A percentile compares a stretch with the other conserved stretches of the same genome.
Evolutionary conservation across 768 basidiomycete species (phyloP).

Genomic region (Tricholoma sp.): DNA sequence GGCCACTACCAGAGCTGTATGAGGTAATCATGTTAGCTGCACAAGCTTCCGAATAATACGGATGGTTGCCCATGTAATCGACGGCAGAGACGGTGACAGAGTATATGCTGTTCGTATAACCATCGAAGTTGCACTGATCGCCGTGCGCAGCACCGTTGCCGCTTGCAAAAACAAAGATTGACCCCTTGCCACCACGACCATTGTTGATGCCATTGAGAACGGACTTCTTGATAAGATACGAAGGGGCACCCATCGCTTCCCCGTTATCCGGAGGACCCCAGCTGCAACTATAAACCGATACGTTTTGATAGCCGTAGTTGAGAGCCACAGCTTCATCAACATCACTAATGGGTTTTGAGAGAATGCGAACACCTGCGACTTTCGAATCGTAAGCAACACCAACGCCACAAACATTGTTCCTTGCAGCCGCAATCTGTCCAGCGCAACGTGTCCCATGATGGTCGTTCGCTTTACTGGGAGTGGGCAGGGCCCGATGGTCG

Average conservation of each 20-base stretch:
- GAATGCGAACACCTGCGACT: slow-evolving; percentile 92
- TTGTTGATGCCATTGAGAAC: slow-evolving; percentile 90
- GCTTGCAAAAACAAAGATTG: slow-evolving; percentile 93
- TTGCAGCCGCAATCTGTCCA: slow-evolving; percentile 90
- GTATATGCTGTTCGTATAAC: slow-evolving; percentile 97
- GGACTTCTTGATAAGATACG: slow-evolving; percentile 86
- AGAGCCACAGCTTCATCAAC: slow-evolving; percentile 92
- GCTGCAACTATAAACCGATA: slow-evolving; percentile 90
- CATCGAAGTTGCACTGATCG: slow-evolving; percentile 99
- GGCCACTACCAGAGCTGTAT: slow-evolving; percentile 90
- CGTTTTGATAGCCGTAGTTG: slow-evolving; percentile 89
- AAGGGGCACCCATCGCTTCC: slow-evolving; percentile 88
- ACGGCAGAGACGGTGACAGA: slow-evolving; percentile 94
- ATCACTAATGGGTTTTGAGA: slow-evolving; percentile 91
- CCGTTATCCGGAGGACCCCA: slow-evolving; percentile 99
- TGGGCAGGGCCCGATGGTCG: slow-evolving; percentile 81
- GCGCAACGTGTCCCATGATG: slow-evolving; percentile 98
- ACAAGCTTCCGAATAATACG: slow-evolving; percentile 94
- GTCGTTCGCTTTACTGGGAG: slow-evolving; percentile 81
- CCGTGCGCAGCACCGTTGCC: slow-evolving; percentile 89
- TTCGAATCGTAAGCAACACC: slow-evolving; percentile 90
- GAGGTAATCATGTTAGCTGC: slow-evolving; percentile 95
- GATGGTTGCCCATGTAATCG: slow-evolving; percentile 87
- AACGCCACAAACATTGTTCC: slow-evolving; percentile 90
- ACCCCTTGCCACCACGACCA: slow-evolving; percentile 86